Base-by-base conservation (phyloP, 495 filamentous ascomycete genomes). In the Penicillium diatomitis region DNA sequence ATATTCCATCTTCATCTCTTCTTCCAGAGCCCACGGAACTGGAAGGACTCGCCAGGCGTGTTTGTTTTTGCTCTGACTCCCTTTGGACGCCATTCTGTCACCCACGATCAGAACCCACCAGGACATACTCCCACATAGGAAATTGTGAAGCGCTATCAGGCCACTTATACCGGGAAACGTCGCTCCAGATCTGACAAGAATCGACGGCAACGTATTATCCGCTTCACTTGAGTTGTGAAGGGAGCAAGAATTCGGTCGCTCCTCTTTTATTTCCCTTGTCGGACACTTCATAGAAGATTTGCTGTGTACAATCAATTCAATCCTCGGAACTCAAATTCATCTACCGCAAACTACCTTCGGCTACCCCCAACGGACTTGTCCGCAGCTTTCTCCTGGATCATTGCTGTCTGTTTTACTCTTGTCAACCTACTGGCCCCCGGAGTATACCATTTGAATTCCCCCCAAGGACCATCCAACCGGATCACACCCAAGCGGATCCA, bases 341-440 rank as follows among this genome's bases (percentile, higher is more conserved):
- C 54, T 2, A 20, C 20, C 20, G 20, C 20, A 20, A 2, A 50
- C 46, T 48, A 44, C 46, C 46, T 34, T 10, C 48, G 11, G 9
- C 44, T 45, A 31, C 46, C 51, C 36, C 33, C 38, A 35, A 10
- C 38, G 48, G 42, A 44, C 49, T 47, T 42, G 36, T 38, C 46
- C 33, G 46, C n/a, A 52, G 50, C 48, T 36, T 47, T 32, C 47
- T 51, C 36, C 40, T 48, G 11, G 47, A 45, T 7, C 38, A 47
- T 42, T 54, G 44, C 47, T 60, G 44, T 46, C 45, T 47, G 11
- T 54, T 47, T 38, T 58, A n/a, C 49, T 53, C 44, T 40, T 50
- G 46, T 50, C 49, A 46, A 49, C 47, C 35, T 52, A 58, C 55
- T 62, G 64, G 56, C 61, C 61, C 60, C 59, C 63, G 66, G 63